Percentiles rank a stretch among this genome's conserved stretches.
These are phyloP conservation scores for Ananas comosus DNA, from an alignment of 176 grass and related monocot species.

Conservation along the genomic window DNA sequence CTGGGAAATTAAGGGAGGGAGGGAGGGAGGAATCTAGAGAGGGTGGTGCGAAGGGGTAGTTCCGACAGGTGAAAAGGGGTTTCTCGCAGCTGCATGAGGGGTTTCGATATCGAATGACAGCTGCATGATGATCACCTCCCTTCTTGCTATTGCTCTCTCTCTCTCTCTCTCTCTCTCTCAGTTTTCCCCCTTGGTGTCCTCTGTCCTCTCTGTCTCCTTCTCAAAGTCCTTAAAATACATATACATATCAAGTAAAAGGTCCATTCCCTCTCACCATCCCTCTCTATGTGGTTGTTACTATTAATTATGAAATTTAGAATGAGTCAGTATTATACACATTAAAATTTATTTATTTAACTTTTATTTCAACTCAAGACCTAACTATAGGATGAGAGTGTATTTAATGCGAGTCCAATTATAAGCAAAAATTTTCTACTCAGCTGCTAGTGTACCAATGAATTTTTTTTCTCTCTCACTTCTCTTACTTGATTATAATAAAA, in stretches of 20 bases:
- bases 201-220: background rate
- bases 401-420: too few species aligned
- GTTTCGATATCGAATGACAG: conserved; percentile 4
- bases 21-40: background rate
- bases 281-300: background rate
- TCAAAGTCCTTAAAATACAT: background rate
- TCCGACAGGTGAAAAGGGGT: conserved; percentile 10
- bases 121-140: background rate
- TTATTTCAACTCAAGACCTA: too few species aligned
- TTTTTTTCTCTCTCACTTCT: too few species aligned
- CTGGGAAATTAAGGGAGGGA: too few species aligned
- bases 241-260: background rate
- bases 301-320: background rate
- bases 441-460: too few species aligned
- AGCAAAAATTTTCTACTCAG: too few species aligned
- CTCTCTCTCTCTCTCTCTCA: background rate
- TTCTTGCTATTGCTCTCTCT: background rate
- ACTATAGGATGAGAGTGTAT: too few species aligned
- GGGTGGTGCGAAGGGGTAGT: background rate
- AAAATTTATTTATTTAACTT: too few species aligned
- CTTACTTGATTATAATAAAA: too few species aligned
- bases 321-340: too few species aligned
- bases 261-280: background rate
- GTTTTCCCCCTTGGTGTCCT: background rate
- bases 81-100: conserved; percentile 8